Evolutionary conservation across 208 protist genomes (phyloP), one percentile per base, ranked within the genome.

Genomic region (Trypanosoma theileri): DNA sequence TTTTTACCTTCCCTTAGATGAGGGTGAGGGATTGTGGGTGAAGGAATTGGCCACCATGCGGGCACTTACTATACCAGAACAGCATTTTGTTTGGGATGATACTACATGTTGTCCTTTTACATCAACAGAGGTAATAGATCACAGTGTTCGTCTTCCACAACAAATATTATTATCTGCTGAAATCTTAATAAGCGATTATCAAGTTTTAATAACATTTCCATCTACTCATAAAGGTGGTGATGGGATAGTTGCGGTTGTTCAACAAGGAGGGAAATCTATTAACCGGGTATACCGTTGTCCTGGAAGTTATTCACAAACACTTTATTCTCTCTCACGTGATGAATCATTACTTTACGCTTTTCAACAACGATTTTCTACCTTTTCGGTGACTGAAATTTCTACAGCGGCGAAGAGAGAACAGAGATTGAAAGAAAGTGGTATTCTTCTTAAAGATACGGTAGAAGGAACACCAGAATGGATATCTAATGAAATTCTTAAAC

Each of bases 1-100:
- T 11, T 69, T 96, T 40, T 48, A 85, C 57, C 61, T 93, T 8
- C 91, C 91, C 4, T 72, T 96, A 56, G 91, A 96, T 79, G 91
- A 96, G 64, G 89, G 91, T 9, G 83, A 79, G 45, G 91, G 91
- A 0, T 56, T 82, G 41, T 95, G 86, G 87, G 31, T 94, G 41
- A 96, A 96, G 77, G 89, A 96, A 56, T 73, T 82, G 42, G 83
- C 77, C 12, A 40, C 85, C 0, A 54, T 71, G 21, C 61, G 55
- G 19, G 80, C 79, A 44, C 54, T 85, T 56, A 53, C 71, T n/a
- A 64, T 96, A n/a, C 48, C 59, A 46, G 69, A 80, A 54, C 71
- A 71, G 9, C 51, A 46, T 12, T 77, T 81, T 59, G 69, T 84
- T 40, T 96, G 88, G 88, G 89, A 95, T 66, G 48, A 69, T 19